phyloP scores from a whole-genome alignment of 2,329 filamentous ascomycete genomes.

The Colletotrichum noveboracense region DNA sequence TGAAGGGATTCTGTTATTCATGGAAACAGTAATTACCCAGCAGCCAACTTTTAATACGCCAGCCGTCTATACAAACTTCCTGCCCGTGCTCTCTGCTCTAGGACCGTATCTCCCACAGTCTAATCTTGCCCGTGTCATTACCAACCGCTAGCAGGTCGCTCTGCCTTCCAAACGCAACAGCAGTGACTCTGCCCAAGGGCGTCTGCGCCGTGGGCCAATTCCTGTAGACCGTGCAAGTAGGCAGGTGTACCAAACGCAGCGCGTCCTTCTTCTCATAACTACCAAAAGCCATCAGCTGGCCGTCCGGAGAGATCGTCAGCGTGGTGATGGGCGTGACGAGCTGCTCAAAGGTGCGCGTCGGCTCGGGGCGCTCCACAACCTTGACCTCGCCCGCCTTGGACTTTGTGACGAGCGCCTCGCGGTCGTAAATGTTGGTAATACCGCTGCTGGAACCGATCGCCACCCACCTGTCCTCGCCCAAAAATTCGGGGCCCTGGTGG shows the following conservation, averaged over 20 bases:
- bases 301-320: conserved; percentile 84
- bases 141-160: conserved; percentile 81
- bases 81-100: conserved; percentile 40
- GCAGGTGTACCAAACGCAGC: conserved; percentile 84
- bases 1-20: background rate
- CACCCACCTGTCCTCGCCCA: conserved; percentile 88
- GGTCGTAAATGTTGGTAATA: conserved; percentile 93
- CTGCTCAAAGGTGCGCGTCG: conserved; percentile 79
- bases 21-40: background rate
- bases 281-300: conserved; percentile 86
- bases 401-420: conserved; percentile 61
- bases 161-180: conserved; percentile 69
- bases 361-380: conserved; percentile 73
- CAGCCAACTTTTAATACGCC: background rate
- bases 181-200: conserved; percentile 82
- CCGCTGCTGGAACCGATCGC: conserved; percentile 86
- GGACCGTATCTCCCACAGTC: conserved; percentile 85
- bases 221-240: conserved; percentile 89
- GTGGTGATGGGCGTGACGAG: conserved; percentile 85
- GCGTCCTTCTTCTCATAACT: conserved; percentile 90
- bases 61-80: background rate
- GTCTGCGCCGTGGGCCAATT: conserved; percentile 97
- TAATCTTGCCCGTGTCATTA: conserved; percentile 87
- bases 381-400: conserved; percentile 42
- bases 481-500: conserved; percentile 58